phyloP scores from a whole-genome alignment of 306 rosid species.

The Macrotyloma uniflorum region DNA sequence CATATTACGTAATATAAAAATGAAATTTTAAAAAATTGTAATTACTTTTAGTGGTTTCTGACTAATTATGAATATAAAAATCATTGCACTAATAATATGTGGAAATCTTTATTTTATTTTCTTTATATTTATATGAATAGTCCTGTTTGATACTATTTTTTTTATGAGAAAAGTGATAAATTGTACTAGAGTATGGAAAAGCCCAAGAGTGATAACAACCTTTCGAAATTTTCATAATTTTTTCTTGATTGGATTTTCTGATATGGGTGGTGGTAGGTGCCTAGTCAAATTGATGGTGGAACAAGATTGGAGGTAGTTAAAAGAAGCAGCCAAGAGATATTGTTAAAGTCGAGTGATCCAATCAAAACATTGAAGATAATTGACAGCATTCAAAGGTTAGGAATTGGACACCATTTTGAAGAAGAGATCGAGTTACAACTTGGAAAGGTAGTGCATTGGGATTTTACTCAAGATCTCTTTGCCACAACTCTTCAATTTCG shows the following conservation, averaged over 20 bases:
- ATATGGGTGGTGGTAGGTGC: slow-evolving; percentile 12
- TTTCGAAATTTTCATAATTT: not conserved
- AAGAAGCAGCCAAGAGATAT: slow-evolving; percentile 3
- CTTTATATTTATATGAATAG: not conserved
- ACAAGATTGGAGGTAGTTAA: slow-evolving; percentile 21
- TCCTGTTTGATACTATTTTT: not conserved
- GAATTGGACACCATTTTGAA: slow-evolving; percentile 43
- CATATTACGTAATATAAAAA: no score
- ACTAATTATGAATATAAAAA: not conserved
- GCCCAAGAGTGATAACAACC: not conserved
- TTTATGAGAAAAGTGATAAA: not conserved
- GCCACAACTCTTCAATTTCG: slow-evolving; percentile 50
- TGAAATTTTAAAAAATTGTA: no score
- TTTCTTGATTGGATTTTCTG: not conserved
- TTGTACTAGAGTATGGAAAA: not conserved
- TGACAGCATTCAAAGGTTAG: slow-evolving; percentile 46
- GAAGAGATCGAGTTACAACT: slow-evolving; percentile 32
- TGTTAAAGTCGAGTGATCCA: slow-evolving; percentile 29
- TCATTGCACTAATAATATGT: not conserved
- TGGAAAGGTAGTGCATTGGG: slow-evolving; percentile 1
- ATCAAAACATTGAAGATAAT: slow-evolving; percentile 35
- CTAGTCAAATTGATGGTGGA: not conserved
- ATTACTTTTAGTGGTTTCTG: no score
- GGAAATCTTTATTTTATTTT: not conserved
- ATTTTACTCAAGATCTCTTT: slow-evolving; percentile 33